Evolutionary conservation across 2,329 filamentous ascomycete genomes (phyloP).

Genomic region (Rugonectria rugulosa): DNA sequence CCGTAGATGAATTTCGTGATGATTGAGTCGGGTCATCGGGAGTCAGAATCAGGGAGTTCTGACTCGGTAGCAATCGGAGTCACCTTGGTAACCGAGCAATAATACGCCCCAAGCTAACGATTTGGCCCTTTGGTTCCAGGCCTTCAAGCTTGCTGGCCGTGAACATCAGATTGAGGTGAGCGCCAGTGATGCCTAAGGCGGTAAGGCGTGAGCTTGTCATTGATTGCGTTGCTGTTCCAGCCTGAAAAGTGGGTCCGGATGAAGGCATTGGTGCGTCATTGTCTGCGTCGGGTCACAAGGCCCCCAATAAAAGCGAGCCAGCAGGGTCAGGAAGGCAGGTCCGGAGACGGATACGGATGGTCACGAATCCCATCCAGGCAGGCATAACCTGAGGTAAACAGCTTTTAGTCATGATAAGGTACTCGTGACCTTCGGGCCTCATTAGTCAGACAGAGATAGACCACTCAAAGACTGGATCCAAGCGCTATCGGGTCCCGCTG

Average conservation of each 20-base stretch:
- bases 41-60: not conserved
- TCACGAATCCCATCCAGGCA: slow-evolving; percentile 33
- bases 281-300: slow-evolving; percentile 37
- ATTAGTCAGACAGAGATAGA: slow-evolving; percentile 2
- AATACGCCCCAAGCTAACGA: slow-evolving; percentile 5
- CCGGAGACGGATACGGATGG: slow-evolving; percentile 23
- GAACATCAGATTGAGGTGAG: slow-evolving; percentile 18
- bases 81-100: not conserved
- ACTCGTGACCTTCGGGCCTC: not conserved
- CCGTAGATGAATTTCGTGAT: no score
- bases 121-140: slow-evolving; percentile 15
- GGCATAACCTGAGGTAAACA: slow-evolving; percentile 5
- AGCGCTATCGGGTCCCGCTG: not conserved
- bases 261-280: slow-evolving; percentile 40
- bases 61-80: not conserved
- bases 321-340: slow-evolving; percentile 16
- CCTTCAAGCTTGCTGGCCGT: slow-evolving; percentile 12
- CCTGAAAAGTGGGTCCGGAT: slow-evolving; percentile 32
- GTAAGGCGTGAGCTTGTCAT: slow-evolving; percentile 28
- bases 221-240: slow-evolving; percentile 41
- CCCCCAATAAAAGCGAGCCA: slow-evolving; percentile 27
- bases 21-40: not conserved
- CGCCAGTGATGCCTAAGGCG: slow-evolving; percentile 37
- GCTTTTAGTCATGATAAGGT: slow-evolving; percentile 5
- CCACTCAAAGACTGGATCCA: slow-evolving; percentile 6